Conservation (phyloP, 805 yeast genomes). For the Suhomyces canberraensis region DNA sequence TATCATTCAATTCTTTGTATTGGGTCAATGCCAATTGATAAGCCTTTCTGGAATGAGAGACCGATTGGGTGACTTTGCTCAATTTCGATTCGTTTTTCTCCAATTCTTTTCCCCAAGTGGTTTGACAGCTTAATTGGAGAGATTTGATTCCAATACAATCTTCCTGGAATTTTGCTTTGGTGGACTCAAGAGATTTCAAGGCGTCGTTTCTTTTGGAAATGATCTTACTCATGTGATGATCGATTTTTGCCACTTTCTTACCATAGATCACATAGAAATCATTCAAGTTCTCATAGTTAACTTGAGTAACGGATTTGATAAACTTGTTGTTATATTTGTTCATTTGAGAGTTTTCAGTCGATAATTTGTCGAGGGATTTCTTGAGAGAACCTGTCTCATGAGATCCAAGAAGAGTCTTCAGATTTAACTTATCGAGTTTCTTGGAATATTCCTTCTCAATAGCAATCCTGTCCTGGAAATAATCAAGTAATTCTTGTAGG, state of each 20-base stretch:
- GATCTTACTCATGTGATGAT: slow-evolving; percentile 55
- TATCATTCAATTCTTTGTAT: slow-evolving; percentile 54
- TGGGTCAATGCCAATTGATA: slow-evolving; percentile 55
- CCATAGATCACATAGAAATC: slow-evolving; percentile 50
- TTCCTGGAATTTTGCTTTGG: slow-evolving; percentile 49
- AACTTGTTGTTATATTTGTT: slow-evolving; percentile 55
- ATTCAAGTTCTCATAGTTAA: slow-evolving; percentile 46
- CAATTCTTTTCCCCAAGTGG: slow-evolving; percentile 72
- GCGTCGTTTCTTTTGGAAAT: slow-evolving; percentile 42
- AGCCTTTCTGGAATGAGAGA: slow-evolving; percentile 44
- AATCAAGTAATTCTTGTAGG: slow-evolving; percentile 32
- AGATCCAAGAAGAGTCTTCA: slow-evolving; percentile 46
- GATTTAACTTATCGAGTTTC: slow-evolving; percentile 49
- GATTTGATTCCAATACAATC: slow-evolving; percentile 60
- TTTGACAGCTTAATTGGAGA: slow-evolving; percentile 56
- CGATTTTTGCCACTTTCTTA: slow-evolving; percentile 54
- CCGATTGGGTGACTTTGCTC: slow-evolving; percentile 44
- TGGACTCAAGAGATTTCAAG: slow-evolving; percentile 31
- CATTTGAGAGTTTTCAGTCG: slow-evolving; percentile 57
- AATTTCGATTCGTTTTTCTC: slow-evolving; percentile 58
- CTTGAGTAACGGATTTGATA: slow-evolving; percentile 47
- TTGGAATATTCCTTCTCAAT: slow-evolving; percentile 74
- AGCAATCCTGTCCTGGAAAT: slow-evolving; percentile 42
- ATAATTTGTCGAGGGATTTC: slow-evolving; percentile 56
- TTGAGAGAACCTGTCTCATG: slow-evolving; percentile 59